Evolutionary conservation across 768 basidiomycete genomes (phyloP).

Genomic region (Tubosaeta sp.): DNA sequence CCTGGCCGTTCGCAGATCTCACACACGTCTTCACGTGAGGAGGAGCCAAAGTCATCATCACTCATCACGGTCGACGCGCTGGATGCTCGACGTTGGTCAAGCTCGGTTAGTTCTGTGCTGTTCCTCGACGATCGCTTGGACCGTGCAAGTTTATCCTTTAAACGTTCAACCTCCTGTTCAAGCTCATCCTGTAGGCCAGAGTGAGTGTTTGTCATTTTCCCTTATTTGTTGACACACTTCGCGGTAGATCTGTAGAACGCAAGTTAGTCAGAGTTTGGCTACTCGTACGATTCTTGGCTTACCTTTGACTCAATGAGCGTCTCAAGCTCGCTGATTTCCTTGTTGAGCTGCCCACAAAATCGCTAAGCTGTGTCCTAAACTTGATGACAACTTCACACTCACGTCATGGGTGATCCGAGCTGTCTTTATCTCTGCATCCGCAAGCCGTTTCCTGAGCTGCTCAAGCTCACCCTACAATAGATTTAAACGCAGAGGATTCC

Average conservation of each 20-base stretch:
- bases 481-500: background rate
- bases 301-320: slow-evolving; percentile 93
- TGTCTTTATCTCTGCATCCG: slow-evolving; percentile 72
- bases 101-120: slow-evolving; percentile 35
- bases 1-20: slow-evolving; percentile 85
- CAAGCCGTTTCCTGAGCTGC: slow-evolving; percentile 62
- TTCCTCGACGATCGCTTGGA: slow-evolving; percentile 54
- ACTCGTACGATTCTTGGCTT: slow-evolving; percentile 3
- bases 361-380: background rate
- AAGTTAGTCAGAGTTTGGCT: slow-evolving; percentile 3
- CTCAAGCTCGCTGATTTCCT: slow-evolving; percentile 91
- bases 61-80: slow-evolving; percentile 23
- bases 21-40: slow-evolving; percentile 50
- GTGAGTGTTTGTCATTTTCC: slow-evolving; percentile 9
- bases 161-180: slow-evolving; percentile 74
- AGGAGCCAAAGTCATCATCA: slow-evolving; percentile 19
- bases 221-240: slow-evolving; percentile 44
- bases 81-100: slow-evolving; percentile 20
- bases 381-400: slow-evolving; percentile 21
- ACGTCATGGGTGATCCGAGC: slow-evolving; percentile 68
- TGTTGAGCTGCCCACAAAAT: slow-evolving; percentile 57
- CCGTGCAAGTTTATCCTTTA: slow-evolving; percentile 66
- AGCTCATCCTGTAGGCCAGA: slow-evolving; percentile 63
- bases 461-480: slow-evolving; percentile 56
- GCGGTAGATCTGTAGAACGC: slow-evolving; percentile 63